Evolutionary conservation across 169 alveolate genomes (phyloP).

Genomic region (Cryptosporidium baileyi): DNA sequence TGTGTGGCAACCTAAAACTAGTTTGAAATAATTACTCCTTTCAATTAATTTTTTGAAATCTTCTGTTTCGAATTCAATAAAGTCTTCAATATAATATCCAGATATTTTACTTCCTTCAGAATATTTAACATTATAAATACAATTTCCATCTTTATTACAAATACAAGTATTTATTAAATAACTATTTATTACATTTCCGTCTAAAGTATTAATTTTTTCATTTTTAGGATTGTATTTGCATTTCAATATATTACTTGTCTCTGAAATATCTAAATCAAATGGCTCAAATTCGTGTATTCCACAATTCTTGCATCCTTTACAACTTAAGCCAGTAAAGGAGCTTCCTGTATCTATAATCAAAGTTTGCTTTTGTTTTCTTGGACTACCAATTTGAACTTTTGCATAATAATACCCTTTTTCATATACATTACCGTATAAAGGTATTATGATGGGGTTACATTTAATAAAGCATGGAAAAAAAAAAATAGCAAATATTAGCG

Average conservation of each 20-base stretch:
- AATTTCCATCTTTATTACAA: conserved; percentile 34
- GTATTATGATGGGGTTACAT: too few species aligned
- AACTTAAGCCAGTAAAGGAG: conserved; percentile 82
- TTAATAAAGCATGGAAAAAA: too few species aligned
- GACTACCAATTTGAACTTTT: conserved; percentile 17
- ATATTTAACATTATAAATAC: conserved; percentile 72
- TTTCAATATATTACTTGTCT: conserved; percentile 23
- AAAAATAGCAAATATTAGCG: too few species aligned
- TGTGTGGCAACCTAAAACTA: conserved; percentile 72
- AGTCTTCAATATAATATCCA: conserved; percentile 74
- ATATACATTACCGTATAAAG: conserved; percentile 59
- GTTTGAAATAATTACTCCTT: background rate
- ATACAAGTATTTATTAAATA: background rate
- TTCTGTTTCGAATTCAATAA: conserved; percentile 42
- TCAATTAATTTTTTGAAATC: background rate
- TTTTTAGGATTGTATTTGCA: conserved; percentile 33
- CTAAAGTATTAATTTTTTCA: too few species aligned
- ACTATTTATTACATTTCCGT: background rate
- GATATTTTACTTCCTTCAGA: conserved; percentile 75
- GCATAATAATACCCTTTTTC: conserved; percentile 41
- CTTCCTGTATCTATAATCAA: conserved; percentile 86
- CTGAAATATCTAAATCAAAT: conserved; percentile 3
- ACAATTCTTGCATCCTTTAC: conserved; percentile 77
- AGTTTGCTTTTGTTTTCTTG: conserved; percentile 71
- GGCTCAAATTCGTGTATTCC: conserved; percentile 74